Conservation (phyloP, 306 rosid species). For the Cucurbita argyrosperma region DNA sequence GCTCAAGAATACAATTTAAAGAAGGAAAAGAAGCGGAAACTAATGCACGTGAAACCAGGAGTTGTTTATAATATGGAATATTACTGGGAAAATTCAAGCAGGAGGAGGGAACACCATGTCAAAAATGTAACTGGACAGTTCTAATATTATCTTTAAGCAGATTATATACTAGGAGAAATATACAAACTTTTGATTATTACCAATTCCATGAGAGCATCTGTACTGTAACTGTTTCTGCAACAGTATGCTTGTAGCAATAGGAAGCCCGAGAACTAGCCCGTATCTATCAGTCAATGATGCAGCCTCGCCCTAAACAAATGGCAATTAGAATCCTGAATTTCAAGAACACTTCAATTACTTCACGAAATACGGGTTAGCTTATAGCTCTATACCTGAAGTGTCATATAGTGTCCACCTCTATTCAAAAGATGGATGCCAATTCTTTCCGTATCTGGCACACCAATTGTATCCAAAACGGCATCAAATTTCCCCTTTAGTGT, state of each 20-base stretch:
- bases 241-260: slow-evolving; percentile 35
- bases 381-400: slow-evolving; percentile 69
- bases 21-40: too few species aligned
- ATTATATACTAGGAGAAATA: not conserved
- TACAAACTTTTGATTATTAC: slow-evolving; percentile 17
- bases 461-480: slow-evolving; percentile 94
- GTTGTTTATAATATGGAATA: too few species aligned
- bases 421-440: slow-evolving; percentile 55
- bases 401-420: slow-evolving; percentile 94
- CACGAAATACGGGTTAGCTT: slow-evolving; percentile 1
- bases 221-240: slow-evolving; percentile 53
- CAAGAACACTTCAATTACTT: not conserved
- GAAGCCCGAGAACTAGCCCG: slow-evolving; percentile 69
- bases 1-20: not conserved
- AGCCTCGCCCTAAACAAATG: slow-evolving; percentile 61
- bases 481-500: slow-evolving; percentile 74
- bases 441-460: slow-evolving; percentile 66
- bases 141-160: not conserved
- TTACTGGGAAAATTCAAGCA: not conserved
- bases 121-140: not conserved
- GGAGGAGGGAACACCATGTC: not conserved
- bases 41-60: too few species aligned
- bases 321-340: not conserved
- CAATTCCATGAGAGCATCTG: slow-evolving; percentile 61
- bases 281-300: slow-evolving; percentile 65